Base-by-base conservation (phyloP, 192 early-diverging fungal genomes). In the Linnemannia exigua region DNA sequence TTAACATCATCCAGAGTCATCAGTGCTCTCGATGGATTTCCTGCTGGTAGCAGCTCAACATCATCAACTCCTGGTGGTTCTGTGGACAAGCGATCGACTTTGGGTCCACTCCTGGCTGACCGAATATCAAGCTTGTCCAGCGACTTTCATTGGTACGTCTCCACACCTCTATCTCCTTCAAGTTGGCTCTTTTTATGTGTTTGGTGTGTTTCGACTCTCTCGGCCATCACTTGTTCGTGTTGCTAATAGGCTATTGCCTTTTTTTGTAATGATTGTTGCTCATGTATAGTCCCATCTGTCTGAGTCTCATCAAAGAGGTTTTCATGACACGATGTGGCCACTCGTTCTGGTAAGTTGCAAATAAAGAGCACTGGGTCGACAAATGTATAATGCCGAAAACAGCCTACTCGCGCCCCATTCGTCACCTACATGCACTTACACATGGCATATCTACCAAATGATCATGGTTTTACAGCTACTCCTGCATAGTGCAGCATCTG, bases 261-360 rank as follows among this genome's bases (percentile, higher is more conserved):
- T 61, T 14, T 16, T 20, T 61, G 2, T 58, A 8, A 58, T 58
- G 22, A 58, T 31, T 25, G 4, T 31, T 15, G 17, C 12, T 63
- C 58, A 63, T 31, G 11, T 58, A 17, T 80, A 92, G 96, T 77
- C 94, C 95, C 33, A 96, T 97, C 37, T 97, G 96, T 72, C 82
- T 94, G 35, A 89, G 93, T 47, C 87, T 90, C 20, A 94, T 97
- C 75, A 87, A 87, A 41, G 93, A 96, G 67, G 95, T 95, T 0
- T 96, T 94, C 82, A 92, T 96, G 80, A 92, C 95, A 3, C 89
- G 90, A 33, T 97, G 96, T 87, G 96, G 96, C 1, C 96, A 97
- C 86, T 95, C 95, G 8, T 97, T 95, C 88, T 97, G 95, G 93
- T 93, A 89, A 81, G 74, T 12, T 22, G 28, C 66, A 19, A 50